Conservation (phyloP, 129 eudicot genomes). For the Ambrosia trifida region DNA sequence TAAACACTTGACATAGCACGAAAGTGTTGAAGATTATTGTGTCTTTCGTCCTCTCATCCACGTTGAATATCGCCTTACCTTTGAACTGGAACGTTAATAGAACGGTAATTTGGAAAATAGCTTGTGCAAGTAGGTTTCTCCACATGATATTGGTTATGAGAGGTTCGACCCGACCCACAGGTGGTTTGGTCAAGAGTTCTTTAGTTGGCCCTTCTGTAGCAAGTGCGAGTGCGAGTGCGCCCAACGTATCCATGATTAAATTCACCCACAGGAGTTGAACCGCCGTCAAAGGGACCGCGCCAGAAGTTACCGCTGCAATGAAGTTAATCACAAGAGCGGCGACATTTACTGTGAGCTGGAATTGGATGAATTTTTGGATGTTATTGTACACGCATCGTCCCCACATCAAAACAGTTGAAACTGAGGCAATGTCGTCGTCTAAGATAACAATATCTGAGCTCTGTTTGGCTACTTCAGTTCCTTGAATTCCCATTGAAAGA, state of each 20-base stretch:
- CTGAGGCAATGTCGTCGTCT: constrained; percentile 75
- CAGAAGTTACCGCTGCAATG: constrained; percentile 77
- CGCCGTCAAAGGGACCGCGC: constrained; percentile 72
- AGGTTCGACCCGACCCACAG: constrained; percentile 78
- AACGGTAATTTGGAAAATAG: constrained; percentile 60
- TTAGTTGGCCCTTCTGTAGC: constrained; percentile 80
- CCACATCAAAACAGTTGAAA: constrained; percentile 75
- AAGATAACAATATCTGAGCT: constrained; percentile 86
- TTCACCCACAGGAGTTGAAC: constrained; percentile 88
- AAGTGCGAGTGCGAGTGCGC: constrained; percentile 82
- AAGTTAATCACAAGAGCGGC: constrained; percentile 87
- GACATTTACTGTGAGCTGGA: constrained; percentile 81
- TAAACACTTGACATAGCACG: constrained; percentile 85
- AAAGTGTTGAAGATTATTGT: constrained; percentile 79
- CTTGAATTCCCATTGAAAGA: constrained; percentile 94
- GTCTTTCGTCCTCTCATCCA: constrained; percentile 50
- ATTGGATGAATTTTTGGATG: constrained; percentile 82
- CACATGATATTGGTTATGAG: constrained; percentile 88
- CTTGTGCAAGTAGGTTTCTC: constrained; percentile 78
- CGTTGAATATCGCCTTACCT: constrained; percentile 59
- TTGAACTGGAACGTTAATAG: constrained; percentile 64
- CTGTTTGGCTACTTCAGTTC: constrained; percentile 85
- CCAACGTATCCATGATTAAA: constrained; percentile 86
- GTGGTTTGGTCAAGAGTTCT: constrained; percentile 70
- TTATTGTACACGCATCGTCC: constrained; percentile 85